Evolutionary conservation across 2,329 filamentous ascomycete species (phyloP).

Genomic region (Claviceps sp.): DNA sequence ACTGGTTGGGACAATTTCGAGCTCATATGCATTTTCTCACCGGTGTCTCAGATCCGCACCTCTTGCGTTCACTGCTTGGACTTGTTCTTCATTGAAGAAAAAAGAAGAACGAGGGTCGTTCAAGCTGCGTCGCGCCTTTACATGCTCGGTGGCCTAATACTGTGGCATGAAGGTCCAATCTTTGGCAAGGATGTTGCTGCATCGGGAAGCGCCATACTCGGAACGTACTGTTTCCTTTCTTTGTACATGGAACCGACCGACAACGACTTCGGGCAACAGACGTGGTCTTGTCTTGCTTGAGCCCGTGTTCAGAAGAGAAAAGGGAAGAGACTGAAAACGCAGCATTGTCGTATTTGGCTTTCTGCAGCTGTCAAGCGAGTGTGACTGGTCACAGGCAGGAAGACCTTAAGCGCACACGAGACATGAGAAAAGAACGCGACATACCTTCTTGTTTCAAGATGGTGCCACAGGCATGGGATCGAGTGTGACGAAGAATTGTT

Average conservation of each 20-base stretch:
- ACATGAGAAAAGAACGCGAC: not conserved
- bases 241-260: not conserved
- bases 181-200: not conserved
- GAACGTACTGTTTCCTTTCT: not conserved
- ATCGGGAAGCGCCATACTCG: not conserved
- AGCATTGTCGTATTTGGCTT: not conserved
- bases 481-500: not conserved
- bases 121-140: no score
- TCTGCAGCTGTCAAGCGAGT: constrained; percentile 2
- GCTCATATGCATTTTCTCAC: constrained; percentile 4
- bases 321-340: not conserved
- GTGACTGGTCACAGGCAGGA: constrained; percentile 4
- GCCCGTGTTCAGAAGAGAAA: no score
- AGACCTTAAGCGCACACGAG: not conserved
- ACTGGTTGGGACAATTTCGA: not conserved
- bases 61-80: not conserved
- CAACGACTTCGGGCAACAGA: no score
- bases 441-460: not conserved
- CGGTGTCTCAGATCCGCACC: constrained; percentile 4
- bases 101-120: no score
- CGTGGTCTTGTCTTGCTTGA: no score
- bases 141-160: not conserved
- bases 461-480: not conserved
- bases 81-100: not conserved
- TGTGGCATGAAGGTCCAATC: not conserved